Evolutionary conservation across 805 yeast species (phyloP).

Genomic region (Nakazawaea holstii): DNA sequence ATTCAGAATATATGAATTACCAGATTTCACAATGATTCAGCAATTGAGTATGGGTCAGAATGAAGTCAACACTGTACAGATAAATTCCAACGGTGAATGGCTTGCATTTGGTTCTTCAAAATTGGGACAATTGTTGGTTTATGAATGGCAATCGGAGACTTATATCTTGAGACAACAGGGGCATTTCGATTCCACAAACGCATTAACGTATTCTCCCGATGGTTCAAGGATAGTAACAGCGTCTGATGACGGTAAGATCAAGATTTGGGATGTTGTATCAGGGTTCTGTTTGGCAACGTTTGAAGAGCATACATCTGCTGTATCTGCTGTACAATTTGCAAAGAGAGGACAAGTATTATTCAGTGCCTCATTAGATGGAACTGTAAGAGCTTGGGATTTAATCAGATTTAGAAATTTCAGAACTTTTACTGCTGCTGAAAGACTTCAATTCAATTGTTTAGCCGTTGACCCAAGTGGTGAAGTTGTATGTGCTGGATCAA

Average conservation of each 20-base stretch:
- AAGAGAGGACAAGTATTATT: slow-evolving; percentile 87
- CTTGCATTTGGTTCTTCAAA: slow-evolving; percentile 88
- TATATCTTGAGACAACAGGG: slow-evolving; percentile 95
- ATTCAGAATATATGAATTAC: slow-evolving; percentile 85
- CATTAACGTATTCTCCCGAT: slow-evolving; percentile 87
- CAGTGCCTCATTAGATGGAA: slow-evolving; percentile 91
- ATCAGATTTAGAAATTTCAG: slow-evolving; percentile 90
- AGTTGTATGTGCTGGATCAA: slow-evolving; percentile 90
- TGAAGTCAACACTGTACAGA: slow-evolving; percentile 73
- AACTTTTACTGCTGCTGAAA: slow-evolving; percentile 85
- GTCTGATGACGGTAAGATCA: slow-evolving; percentile 93
- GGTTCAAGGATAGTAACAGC: slow-evolving; percentile 91
- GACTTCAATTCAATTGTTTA: slow-evolving; percentile 80
- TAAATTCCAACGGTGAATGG: slow-evolving; percentile 93
- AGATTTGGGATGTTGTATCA: slow-evolving; percentile 90
- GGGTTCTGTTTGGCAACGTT: slow-evolving; percentile 93
- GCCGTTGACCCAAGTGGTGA: slow-evolving; percentile 98
- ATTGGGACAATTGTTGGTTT: slow-evolving; percentile 89
- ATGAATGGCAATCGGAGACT: slow-evolving; percentile 98
- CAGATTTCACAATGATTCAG: slow-evolving; percentile 74
- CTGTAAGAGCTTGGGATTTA: slow-evolving; percentile 96
- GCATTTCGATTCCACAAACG: slow-evolving; percentile 86
- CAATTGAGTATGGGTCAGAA: slow-evolving; percentile 90
- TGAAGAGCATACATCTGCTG: slow-evolving; percentile 84
- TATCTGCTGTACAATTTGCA: slow-evolving; percentile 83